Conservation (phyloP, 2,329 filamentous ascomycete genomes). For the Aspergillus jensenii region DNA sequence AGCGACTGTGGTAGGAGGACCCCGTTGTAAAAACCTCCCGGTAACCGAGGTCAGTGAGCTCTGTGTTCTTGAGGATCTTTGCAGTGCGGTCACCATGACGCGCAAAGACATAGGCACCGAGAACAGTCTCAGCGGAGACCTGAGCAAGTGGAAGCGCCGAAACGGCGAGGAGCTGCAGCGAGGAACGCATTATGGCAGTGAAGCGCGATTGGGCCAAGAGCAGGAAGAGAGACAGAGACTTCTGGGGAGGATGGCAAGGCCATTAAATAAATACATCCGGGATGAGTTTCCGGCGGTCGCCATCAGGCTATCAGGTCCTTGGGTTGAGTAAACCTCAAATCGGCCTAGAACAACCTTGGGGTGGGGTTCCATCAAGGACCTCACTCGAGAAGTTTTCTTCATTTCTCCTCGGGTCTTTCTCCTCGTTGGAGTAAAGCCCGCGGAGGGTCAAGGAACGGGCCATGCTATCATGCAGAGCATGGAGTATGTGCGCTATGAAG, state of each 20-base stretch:
- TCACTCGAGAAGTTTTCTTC: not conserved
- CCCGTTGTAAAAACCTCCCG: slow-evolving; percentile 71
- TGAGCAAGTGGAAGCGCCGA: slow-evolving; percentile 25
- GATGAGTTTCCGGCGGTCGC: not conserved
- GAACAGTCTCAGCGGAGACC: slow-evolving; percentile 61
- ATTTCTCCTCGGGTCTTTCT: not conserved
- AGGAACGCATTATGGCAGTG: slow-evolving; percentile 26
- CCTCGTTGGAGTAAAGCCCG: not conserved
- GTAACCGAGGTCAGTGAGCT: slow-evolving; percentile 78
- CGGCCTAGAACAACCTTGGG: not conserved
- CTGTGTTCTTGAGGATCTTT: slow-evolving; percentile 70
- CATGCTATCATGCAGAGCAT: not conserved
- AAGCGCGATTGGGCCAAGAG: not conserved
- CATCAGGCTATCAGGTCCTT: not conserved
- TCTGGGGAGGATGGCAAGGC: not conserved
- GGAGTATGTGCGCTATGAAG: not conserved
- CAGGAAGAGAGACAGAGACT: not conserved
- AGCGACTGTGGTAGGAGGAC: slow-evolving; percentile 72
- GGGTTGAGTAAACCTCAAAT: not conserved
- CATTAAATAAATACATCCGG: not conserved
- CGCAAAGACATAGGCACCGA: slow-evolving; percentile 84
- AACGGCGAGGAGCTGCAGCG: slow-evolving; percentile 27
- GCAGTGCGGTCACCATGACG: slow-evolving; percentile 86
- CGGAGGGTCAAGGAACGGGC: not conserved
- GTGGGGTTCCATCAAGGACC: not conserved